A percentile compares a stretch with the other conserved stretches of the same genome.
These are phyloP conservation scores for Pythium sp. DNA, from an alignment of 352 stramenopile species.

Conservation along the genomic window DNA sequence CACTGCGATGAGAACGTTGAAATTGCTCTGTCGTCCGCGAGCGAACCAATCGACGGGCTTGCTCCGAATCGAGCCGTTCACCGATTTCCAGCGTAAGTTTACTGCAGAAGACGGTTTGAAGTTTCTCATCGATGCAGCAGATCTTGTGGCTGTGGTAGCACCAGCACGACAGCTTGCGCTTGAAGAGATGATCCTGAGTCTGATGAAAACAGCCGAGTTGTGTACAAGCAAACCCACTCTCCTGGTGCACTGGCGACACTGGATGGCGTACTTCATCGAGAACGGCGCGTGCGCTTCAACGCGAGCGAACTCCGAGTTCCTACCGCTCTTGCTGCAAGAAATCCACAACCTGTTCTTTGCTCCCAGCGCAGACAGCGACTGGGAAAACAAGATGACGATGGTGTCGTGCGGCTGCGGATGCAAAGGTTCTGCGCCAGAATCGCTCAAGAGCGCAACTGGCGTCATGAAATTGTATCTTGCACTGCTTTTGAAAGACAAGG, in stretches of 20 bases:
- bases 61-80: constrained; percentile 1
- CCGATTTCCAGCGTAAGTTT: constrained; percentile 14
- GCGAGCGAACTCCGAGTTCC: constrained; percentile 8
- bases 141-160: constrained; percentile 1
- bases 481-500: constrained; percentile 15
- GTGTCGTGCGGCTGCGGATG: constrained; percentile 16
- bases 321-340: constrained; percentile 12
- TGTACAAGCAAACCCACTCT: constrained; percentile 3
- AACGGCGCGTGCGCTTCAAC: constrained; percentile 14
- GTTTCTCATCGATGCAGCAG: constrained; percentile 12
- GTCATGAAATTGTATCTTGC: constrained; percentile 16
- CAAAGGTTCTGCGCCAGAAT: constrained; percentile 2
- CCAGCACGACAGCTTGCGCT: constrained; percentile 10
- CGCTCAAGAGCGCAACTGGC: constrained; percentile 12
- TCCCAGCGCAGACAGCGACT: neutral
- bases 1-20: neutral
- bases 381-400: neutral
- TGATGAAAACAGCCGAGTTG: constrained; percentile 18
- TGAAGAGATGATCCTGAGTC: constrained; percentile 17
- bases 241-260: constrained; percentile 20
- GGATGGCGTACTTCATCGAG: constrained; percentile 20
- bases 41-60: neutral
- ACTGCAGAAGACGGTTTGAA: constrained; percentile 14
- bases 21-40: constrained; percentile 11
- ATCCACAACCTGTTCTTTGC: constrained; percentile 14